These are phyloP conservation scores for Boletus edulis DNA, from an alignment of 768 basidiomycete species.

Conservation along the genomic window DNA sequence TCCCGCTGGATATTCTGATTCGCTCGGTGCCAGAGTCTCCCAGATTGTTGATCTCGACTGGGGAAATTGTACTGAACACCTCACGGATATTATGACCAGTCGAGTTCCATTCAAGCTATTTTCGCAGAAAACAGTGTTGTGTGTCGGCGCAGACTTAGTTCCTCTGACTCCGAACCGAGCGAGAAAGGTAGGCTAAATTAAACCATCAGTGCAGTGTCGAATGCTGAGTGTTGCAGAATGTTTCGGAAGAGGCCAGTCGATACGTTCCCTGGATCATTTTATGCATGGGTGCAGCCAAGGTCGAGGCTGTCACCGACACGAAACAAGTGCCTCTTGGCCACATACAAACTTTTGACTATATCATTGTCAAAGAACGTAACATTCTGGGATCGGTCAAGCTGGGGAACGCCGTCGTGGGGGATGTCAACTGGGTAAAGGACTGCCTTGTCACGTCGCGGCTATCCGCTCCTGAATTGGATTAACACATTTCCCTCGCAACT, in stretches of 20 bases:
- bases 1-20: constrained; percentile 45
- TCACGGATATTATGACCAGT: constrained; percentile 60
- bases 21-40: constrained; percentile 40
- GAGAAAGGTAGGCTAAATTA: constrained; percentile 18
- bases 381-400: constrained; percentile 27
- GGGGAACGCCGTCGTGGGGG: constrained; percentile 39
- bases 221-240: constrained; percentile 17
- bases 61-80: constrained; percentile 47
- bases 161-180: constrained; percentile 34
- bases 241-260: constrained; percentile 37
- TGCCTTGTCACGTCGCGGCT: constrained; percentile 65
- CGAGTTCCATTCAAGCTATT: constrained; percentile 58
- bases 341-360: constrained; percentile 49
- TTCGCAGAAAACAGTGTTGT: constrained; percentile 52
- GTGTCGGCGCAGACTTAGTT: constrained; percentile 56
- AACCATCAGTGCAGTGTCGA: neutral
- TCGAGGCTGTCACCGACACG: constrained; percentile 61
- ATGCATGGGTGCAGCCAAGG: constrained; percentile 70
- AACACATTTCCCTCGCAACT: neutral
- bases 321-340: constrained; percentile 28
- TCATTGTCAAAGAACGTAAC: constrained; percentile 53
- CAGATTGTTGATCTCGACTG: constrained; percentile 50
- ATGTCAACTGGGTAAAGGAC: constrained; percentile 75
- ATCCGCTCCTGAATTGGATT: constrained; percentile 30
- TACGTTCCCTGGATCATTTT: constrained; percentile 65